Percentiles rank a stretch among this genome's conserved stretches.
These are phyloP conservation scores for Cladosporium sp. DNA, from an alignment of 2,329 filamentous ascomycete species.

Conservation along the genomic window DNA sequence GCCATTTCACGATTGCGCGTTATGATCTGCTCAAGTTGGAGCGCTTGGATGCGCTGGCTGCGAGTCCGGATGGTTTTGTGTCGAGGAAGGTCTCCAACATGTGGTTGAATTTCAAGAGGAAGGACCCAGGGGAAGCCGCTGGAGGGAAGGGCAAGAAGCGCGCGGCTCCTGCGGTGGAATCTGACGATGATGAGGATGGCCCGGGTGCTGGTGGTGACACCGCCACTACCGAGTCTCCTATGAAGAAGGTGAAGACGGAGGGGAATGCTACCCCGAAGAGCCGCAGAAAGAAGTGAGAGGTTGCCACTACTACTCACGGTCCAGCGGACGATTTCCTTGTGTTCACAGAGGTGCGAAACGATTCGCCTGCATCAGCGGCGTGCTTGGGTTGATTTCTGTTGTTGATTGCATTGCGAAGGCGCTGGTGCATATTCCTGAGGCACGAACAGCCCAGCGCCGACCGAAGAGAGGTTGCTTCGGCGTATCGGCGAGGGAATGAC, in stretches of 20 bases:
- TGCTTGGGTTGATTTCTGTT: too few species aligned
- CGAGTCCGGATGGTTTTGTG: not conserved
- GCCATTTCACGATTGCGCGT: not conserved
- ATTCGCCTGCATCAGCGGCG: not conserved
- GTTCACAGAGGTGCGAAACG: not conserved
- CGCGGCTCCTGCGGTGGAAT: not conserved
- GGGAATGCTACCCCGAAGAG: not conserved
- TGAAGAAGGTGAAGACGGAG: not conserved
- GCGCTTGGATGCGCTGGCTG: not conserved
- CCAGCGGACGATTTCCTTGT: too few species aligned
- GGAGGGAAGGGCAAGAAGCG: not conserved
- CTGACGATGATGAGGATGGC: too few species aligned
- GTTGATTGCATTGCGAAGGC: too few species aligned
- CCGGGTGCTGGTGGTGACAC: too few species aligned
- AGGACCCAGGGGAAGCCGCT: not conserved
- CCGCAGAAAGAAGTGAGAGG: not conserved
- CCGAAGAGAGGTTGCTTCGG: too few species aligned
- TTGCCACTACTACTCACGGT: too few species aligned
- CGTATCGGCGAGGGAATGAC: too few species aligned
- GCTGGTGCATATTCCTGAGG: too few species aligned
- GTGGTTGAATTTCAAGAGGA: not conserved
- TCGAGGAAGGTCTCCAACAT: not conserved
- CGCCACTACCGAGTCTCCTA: too few species aligned
- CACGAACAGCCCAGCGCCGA: too few species aligned
- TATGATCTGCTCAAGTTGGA: conserved; percentile 3